Base-by-base conservation (phyloP, 495 filamentous ascomycete genomes). In the Penicillium waksmanii region DNA sequence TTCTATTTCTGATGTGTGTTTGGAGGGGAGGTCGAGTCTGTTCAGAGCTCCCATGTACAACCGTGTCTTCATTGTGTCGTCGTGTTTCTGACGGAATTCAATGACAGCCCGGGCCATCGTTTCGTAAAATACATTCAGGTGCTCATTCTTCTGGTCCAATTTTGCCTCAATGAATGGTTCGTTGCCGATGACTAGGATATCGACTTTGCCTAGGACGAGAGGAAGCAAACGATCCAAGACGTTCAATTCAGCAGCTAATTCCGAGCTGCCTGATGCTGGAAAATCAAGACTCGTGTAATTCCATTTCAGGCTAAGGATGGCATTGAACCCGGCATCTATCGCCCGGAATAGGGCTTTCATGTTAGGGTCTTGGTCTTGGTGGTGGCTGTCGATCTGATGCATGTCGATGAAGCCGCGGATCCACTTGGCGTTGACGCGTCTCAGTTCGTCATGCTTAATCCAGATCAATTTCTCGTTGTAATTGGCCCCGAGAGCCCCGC, bases 391-490 rank as follows among this genome's bases (percentile, higher is more conserved):
- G 21, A 62, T 58, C 27, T 51, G 60, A 33, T 62, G 60, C 60
- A 62, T 62, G 55, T 62, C 60, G 27, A 62, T 44, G 50, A 62
- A 62, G 43, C 60, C 60, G 50, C 60, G 55, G 51, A 62, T 51
- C 60, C 60, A 62, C n/a, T 25, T 43, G 10, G 60, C 19, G 33
- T 53, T 40, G 31, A 62, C 50, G 21, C 18, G 43, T 5, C 44
- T 5, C 13, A 62, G 43, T 23, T 62, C 60, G 23, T 13, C 12
- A 18, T 62, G 55, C 25, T 62, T 31, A 7, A 57, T 50, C 50
- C 55, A 57, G 27, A 43, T 42, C 1, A 62, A 25, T 11, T 55
- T 54, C n/a, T 62, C 60, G 36, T 62, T 62, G 60, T 49, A 62
- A 38, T 62, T 62, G 9, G 51, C 60, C 5, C 60, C 60, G 1